A percentile compares a stretch with the other conserved stretches of the same genome.
Evolutionary conservation across 2,329 filamentous ascomycete species (phyloP).

Genomic region (Didymella arachidicola): DNA sequence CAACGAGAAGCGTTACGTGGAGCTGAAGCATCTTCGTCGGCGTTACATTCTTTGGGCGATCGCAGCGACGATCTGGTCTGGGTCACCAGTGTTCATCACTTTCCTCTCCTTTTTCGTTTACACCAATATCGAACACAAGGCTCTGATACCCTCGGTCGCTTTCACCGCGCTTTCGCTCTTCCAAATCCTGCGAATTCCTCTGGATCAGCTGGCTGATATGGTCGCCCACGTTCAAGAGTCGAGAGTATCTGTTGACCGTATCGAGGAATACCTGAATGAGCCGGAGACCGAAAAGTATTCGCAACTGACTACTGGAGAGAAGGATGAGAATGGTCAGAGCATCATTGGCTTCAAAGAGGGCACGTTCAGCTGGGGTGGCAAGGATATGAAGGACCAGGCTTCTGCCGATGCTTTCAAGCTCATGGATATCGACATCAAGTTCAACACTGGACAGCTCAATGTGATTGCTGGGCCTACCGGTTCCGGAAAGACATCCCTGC

Average conservation of each 20-base stretch:
- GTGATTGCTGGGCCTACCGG: constrained; percentile 93
- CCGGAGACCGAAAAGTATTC: constrained; percentile 96
- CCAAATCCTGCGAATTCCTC: constrained; percentile 86
- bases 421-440: constrained; percentile 82
- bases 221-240: constrained; percentile 97
- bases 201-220: constrained; percentile 98
- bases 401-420: constrained; percentile 75
- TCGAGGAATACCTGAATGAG: constrained; percentile 91
- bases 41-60: constrained; percentile 91
- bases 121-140: constrained; percentile 87
- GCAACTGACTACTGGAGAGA: constrained; percentile 76
- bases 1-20: constrained; percentile 82
- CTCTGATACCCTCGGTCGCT: constrained; percentile 87
- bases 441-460: constrained; percentile 85
- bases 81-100: constrained; percentile 91
- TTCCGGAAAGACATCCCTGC: constrained; percentile 91
- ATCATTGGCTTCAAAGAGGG: constrained; percentile 85
- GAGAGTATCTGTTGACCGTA: constrained; percentile 94
- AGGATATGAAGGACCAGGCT: constrained; percentile 61
- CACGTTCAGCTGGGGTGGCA: constrained; percentile 86
- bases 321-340: constrained; percentile 72
- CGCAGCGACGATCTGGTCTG: constrained; percentile 95
- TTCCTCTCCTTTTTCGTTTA: constrained; percentile 96
- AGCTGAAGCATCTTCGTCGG: constrained; percentile 78
- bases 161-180: constrained; percentile 98